phyloP scores from a whole-genome alignment of 2,329 filamentous ascomycete species.

The Fusarium pseudograminearum region DNA sequence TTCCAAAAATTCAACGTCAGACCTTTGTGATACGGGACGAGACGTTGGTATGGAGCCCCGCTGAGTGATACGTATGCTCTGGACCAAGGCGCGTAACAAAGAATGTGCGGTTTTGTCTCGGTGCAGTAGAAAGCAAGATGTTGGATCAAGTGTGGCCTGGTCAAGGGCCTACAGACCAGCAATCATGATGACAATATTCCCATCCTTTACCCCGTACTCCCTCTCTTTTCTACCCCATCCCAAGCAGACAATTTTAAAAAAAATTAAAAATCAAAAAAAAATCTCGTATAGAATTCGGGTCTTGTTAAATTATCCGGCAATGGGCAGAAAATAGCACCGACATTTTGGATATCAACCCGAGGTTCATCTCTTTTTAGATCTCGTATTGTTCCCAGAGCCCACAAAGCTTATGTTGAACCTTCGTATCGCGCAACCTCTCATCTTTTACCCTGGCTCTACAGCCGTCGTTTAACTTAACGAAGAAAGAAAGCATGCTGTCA shows the following conservation, averaged over 20 bases:
- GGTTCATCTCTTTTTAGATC: constrained; percentile 25
- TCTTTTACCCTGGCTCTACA: constrained; percentile 11
- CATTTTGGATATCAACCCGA: neutral
- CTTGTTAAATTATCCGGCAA: constrained; percentile 5
- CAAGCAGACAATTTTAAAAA: neutral
- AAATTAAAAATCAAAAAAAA: neutral
- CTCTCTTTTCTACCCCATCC: neutral
- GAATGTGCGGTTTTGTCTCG: constrained; percentile 6
- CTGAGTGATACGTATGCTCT: constrained; percentile 1
- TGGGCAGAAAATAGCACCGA: constrained; percentile 15
- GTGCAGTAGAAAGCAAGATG: constrained; percentile 3
- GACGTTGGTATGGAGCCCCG: constrained; percentile 20
- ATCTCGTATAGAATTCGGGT: constrained; percentile 28
- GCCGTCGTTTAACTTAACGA: constrained; percentile 11
- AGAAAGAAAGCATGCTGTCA: constrained; percentile 9
- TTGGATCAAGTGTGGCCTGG: constrained; percentile 4
- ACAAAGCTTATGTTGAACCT: constrained; percentile 26
- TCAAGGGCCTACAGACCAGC: neutral
- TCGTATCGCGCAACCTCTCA: constrained; percentile 1
- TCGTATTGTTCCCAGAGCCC: constrained; percentile 42
- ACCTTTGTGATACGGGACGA: neutral
- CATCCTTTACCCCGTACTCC: neutral
- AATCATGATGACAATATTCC: neutral
- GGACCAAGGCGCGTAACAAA: neutral
- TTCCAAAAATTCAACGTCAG: neutral